Base-by-base conservation (phyloP, 176 grass and related monocot species). In the Zoysia japonica region DNA sequence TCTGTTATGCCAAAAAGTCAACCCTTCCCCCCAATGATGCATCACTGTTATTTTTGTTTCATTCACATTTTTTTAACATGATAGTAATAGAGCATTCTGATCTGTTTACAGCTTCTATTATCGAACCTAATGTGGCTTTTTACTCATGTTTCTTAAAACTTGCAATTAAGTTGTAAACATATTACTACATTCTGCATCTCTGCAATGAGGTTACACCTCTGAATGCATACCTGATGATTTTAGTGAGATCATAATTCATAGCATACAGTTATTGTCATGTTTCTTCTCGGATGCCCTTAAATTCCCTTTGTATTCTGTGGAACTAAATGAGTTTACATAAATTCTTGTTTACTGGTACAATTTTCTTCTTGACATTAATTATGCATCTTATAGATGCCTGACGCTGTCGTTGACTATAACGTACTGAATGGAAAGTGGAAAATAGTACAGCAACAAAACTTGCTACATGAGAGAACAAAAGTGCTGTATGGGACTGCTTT, bases 391-490 rank as follows among this genome's bases (percentile, higher is more conserved):
- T 77, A 98, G 95, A 98, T 94, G 95, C 90, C 92, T 78, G 95
- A 98, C 91, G 92, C 95, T 63, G 86, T 92, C 55, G 84, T 93
- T 87, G 95, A 98, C 59, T 98, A 98, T 68, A 90, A 98, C 85
- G 86, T 98, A 71, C 85, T 73, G 70, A 90, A 89, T 68, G 92
- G 88, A 59, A 92, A 93, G 71, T 98, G 95, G 95, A 44, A 68
- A 70, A 92, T 90, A 77, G 92, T 98, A 17, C 95, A 98, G 85
- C 92, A 98, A 60, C 92, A 91, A 83, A 98, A 98, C 74, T 86
- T 98, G 78, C 81, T 94, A 82, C 90, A 92, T 83, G 95, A 98
- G 82, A 84, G 92, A 82, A 92, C 85, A 66, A 87, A 86, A 83
- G 74, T 70, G 68, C 77, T 98, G 11, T 98, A 98, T 85, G 95